Conservation (phyloP, 164 flowering plant species). For the Stephania japonica region DNA sequence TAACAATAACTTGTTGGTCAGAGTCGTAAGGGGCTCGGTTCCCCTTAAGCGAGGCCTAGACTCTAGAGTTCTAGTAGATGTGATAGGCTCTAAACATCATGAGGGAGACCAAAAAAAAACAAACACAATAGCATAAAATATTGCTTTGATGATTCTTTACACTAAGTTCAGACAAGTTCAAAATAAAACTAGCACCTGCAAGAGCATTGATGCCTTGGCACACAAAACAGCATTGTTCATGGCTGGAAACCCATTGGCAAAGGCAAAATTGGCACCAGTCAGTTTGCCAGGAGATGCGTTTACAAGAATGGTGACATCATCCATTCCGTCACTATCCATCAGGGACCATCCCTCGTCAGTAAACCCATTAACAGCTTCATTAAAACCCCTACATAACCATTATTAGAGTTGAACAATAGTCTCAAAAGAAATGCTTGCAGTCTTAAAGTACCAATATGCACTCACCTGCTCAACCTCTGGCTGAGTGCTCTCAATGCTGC, state of each 20-base stretch:
- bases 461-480: conserved; percentile 82
- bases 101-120: too few species aligned
- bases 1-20: too few species aligned
- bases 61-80: too few species aligned
- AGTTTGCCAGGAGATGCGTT: conserved; percentile 82
- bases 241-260: conserved; percentile 60
- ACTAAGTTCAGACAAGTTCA: background rate
- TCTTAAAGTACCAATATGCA: background rate
- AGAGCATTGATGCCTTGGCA: conserved; percentile 97
- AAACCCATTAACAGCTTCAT: conserved; percentile 94
- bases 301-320: conserved; percentile 82
- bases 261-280: conserved; percentile 55
- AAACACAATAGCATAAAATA: background rate
- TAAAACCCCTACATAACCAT: conserved; percentile 60
- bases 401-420: background rate
- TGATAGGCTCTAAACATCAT: too few species aligned
- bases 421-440: background rate
- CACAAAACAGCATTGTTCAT: conserved; percentile 68
- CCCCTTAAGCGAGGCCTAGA: too few species aligned
- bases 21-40: too few species aligned
- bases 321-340: conserved; percentile 81
- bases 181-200: conserved; percentile 47
- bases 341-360: conserved; percentile 94
- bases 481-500: conserved; percentile 78
- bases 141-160: background rate